Conservation (phyloP, 345 rosid species). For the Chamaenerion angustifolium region DNA sequence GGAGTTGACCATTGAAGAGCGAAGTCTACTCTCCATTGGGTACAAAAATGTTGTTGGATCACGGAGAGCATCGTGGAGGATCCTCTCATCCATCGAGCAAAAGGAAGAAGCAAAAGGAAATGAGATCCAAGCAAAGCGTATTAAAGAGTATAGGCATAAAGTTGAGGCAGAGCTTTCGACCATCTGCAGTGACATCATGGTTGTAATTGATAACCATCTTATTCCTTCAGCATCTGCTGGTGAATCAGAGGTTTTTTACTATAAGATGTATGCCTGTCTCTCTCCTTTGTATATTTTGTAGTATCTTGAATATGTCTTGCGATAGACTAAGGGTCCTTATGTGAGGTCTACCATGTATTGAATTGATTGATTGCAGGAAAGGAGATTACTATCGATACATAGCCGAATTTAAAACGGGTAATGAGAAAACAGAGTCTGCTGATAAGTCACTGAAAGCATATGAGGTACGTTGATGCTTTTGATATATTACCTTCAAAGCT, state of each 20-base stretch:
- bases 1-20: slow-evolving; percentile 24
- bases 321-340: neutral
- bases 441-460: slow-evolving; percentile 33
- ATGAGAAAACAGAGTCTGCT: slow-evolving; percentile 35
- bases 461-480: slow-evolving; percentile 12
- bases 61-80: slow-evolving; percentile 31
- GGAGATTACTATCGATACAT: slow-evolving; percentile 50
- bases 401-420: slow-evolving; percentile 35
- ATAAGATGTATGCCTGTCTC: slow-evolving; percentile 17
- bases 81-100: slow-evolving; percentile 23
- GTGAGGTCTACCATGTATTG: too few relatives aligned
- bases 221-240: slow-evolving; percentile 22
- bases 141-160: slow-evolving; percentile 24
- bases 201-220: slow-evolving; percentile 23
- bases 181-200: slow-evolving; percentile 28
- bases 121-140: slow-evolving; percentile 18
- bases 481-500: too few relatives aligned
- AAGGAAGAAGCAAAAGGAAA: slow-evolving; percentile 25
- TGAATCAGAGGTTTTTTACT: slow-evolving; percentile 24
- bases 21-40: slow-evolving; percentile 25
- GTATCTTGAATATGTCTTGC: neutral
- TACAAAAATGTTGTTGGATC: slow-evolving; percentile 25
- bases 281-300: neutral
- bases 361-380: slow-evolving; percentile 21
- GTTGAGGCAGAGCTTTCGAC: slow-evolving; percentile 20